phyloP scores from a whole-genome alignment of 75 land plant genomes.

The Cupressus sempervirens region DNA sequence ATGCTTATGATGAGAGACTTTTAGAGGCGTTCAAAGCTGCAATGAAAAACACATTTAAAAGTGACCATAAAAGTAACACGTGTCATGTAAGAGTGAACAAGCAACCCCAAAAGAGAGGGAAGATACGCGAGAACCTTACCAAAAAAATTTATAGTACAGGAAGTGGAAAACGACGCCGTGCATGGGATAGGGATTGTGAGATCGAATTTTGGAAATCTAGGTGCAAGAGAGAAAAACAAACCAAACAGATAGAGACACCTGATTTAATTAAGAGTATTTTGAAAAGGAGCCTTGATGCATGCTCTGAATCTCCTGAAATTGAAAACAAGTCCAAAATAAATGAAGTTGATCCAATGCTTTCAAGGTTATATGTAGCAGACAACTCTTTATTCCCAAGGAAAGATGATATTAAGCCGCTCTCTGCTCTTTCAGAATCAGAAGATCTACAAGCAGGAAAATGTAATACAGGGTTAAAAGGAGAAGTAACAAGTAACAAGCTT shows the following conservation, averaged over 20 bases:
- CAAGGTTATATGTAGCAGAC: constrained; percentile 90
- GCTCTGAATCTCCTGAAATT: constrained; percentile 16
- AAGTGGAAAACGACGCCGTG: constrained; percentile 54
- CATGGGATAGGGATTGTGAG: constrained; percentile 90
- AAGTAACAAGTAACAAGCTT: not conserved
- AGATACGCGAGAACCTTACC: constrained; percentile 72
- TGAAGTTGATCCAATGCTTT: constrained; percentile 55
- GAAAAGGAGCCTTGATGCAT: constrained; percentile 15
- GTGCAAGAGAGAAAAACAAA: constrained; percentile 26
- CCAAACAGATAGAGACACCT: constrained; percentile 58
- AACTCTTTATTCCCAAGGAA: constrained; percentile 86
- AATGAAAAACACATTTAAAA: constrained; percentile 28
- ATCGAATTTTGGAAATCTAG: constrained; percentile 91
- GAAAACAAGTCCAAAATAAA: constrained; percentile 17
- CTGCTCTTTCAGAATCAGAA: constrained; percentile 19
- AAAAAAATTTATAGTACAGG: constrained; percentile 82
- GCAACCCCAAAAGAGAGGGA: constrained; percentile 47
- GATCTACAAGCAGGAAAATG: not conserved
- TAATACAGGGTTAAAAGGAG: not conserved
- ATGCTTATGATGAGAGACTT: constrained; percentile 65
- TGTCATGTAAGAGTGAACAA: constrained; percentile 31
- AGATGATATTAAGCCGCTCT: constrained; percentile 67
- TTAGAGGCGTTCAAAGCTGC: constrained; percentile 83
- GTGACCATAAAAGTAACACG: constrained; percentile 14
- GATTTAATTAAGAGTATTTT: constrained; percentile 52